A percentile compares a stretch with the other conserved stretches of the same genome.
phyloP scores from a whole-genome alignment of 2,329 filamentous ascomycete genomes.

The Trichoderma brevicompactum region DNA sequence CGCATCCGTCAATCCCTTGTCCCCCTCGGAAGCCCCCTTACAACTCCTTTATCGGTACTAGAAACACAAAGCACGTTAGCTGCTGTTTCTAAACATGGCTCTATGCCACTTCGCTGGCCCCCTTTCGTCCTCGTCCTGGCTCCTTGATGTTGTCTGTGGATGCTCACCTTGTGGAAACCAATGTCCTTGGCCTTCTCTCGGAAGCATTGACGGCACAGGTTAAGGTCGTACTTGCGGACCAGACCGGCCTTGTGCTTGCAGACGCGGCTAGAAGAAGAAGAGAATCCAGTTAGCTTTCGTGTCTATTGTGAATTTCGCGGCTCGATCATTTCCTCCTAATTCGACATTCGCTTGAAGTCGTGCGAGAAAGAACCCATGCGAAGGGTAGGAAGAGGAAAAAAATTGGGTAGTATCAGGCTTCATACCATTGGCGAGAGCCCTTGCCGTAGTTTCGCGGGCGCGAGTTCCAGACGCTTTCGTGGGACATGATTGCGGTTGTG shows the following conservation, averaged over 20 bases:
- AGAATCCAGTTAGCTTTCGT: conserved; percentile 38
- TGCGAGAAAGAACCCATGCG: neutral
- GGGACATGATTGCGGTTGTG: conserved; percentile 60
- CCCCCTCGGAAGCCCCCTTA: conserved; percentile 30
- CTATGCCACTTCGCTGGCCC: neutral
- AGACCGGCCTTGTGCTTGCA: conserved; percentile 97
- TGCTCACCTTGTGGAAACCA: conserved; percentile 71
- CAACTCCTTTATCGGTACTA: conserved; percentile 47
- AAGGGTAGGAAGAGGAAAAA: conserved; percentile 1
- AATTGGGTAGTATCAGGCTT: conserved; percentile 28
- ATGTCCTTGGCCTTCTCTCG: conserved; percentile 74
- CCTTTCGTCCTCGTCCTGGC: neutral
- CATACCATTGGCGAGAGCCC: conserved; percentile 91
- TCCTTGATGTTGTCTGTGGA: neutral
- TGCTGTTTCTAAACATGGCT: neutral
- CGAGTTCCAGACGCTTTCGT: conserved; percentile 99
- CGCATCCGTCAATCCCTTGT: conserved; percentile 35
- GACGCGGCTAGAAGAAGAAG: conserved; percentile 56
- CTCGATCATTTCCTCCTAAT: conserved; percentile 8
- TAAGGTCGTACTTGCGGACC: conserved; percentile 99
- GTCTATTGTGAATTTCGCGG: conserved; percentile 3
- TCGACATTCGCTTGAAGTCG: conserved; percentile 10
- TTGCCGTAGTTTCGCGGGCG: conserved; percentile 97
- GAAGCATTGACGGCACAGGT: conserved; percentile 83
- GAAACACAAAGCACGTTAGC: conserved; percentile 32